Conservation (phyloP, 2,329 filamentous ascomycete genomes). For the Penicillium sp. region DNA sequence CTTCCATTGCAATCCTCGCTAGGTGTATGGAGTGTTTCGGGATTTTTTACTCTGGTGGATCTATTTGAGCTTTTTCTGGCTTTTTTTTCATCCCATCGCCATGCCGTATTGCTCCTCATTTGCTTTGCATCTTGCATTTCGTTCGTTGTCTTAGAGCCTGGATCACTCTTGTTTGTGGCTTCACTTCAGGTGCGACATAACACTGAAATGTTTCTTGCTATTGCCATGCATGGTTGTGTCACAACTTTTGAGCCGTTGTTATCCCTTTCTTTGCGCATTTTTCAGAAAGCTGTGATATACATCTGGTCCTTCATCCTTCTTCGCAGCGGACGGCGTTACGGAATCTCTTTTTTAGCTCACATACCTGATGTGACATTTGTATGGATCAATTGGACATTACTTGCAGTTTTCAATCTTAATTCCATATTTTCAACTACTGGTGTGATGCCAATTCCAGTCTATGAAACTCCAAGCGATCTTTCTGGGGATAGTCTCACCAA, state of each 20-base stretch:
- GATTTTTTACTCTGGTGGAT: conserved; percentile 14
- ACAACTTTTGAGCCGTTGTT: conserved; percentile 8
- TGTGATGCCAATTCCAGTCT: not conserved
- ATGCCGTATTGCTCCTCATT: conserved; percentile 7
- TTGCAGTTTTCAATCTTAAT: conserved; percentile 3
- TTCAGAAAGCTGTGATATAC: conserved; percentile 17
- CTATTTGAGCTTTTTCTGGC: conserved; percentile 7
- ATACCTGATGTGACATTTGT: conserved; percentile 1
- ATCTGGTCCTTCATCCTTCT: conserved; percentile 13
- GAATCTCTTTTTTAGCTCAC: conserved; percentile 10
- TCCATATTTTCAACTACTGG: not conserved
- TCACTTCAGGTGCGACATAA: conserved; percentile 2
- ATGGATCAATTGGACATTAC: not conserved
- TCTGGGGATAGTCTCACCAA: no score
- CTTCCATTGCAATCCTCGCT: conserved; percentile 23
- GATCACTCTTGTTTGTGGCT: not conserved
- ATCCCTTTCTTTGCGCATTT: conserved; percentile 1
- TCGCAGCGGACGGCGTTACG: conserved; percentile 28
- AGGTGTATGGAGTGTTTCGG: conserved; percentile 30
- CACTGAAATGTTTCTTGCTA: not conserved
- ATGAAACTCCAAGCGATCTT: not conserved
- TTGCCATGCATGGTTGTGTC: conserved; percentile 10
- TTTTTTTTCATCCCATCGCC: conserved; percentile 1
- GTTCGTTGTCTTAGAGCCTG: conserved; percentile 15
- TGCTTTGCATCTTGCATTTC: conserved; percentile 21